Evolutionary conservation across 345 rosid genomes (phyloP), one percentile per base, ranked within the genome.

Genomic region (Angophora floribunda): DNA sequence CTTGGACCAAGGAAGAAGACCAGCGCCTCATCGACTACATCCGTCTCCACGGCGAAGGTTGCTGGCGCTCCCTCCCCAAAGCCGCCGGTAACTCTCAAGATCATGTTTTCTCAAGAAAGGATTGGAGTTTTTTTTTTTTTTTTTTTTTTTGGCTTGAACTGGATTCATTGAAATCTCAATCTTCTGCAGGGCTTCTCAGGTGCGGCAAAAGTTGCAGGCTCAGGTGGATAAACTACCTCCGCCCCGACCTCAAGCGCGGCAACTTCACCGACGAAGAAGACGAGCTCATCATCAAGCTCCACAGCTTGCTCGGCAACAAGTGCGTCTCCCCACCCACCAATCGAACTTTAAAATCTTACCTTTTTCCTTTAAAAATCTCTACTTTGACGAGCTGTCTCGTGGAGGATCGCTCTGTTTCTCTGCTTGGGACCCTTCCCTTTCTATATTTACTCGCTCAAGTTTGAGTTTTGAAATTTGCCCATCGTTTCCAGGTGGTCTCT

Each of bases 1-100:
- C 99, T 6, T 97, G 99, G 99, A 95, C 96, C 61, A 96, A 95
- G 89, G 99, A 96, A 36, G 99, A 96, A 91, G 99, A 96, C 85
- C 95, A 94, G 85, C 96, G 96, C 87, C 97, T 97, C 79, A 87
- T 95, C 87, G 94, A 94, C 78, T 94, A 96, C 78, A 97, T 97
- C 88, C 95, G 97, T 53, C 59, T 85, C 63, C 96, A 97, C 41
- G 99, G 99, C 41, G 98, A 97, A 91, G 98, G 99, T 63, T 95
- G 97, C 91, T 97, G 99, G 99, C 96, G 98, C 26, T 97, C 99
- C 49, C 97, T 96, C 26, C 99, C 99, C 7, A 96, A 94, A 92
- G 90, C 99, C 17, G 99, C 99, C 24, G 99, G 97, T 95, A 53
- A 36, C 84, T 45, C 2, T 9, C 14, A 7, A 13, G 22, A n/a